Conservation (phyloP, 2,329 filamentous ascomycete species). For the Metarhizium brunneum region DNA sequence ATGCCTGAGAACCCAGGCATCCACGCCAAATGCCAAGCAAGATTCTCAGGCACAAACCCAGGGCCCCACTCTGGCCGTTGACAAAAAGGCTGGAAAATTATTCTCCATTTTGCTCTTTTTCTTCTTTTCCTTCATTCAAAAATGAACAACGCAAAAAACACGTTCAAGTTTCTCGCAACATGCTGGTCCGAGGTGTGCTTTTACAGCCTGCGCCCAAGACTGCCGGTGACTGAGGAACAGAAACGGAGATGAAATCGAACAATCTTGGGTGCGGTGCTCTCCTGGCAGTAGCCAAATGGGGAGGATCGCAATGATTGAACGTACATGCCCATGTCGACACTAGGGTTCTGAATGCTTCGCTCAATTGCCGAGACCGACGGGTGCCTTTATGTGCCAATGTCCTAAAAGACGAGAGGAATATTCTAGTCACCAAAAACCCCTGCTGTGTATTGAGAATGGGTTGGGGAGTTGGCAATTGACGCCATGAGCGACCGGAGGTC, state of each 20-base stretch:
- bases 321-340: constrained; percentile 29
- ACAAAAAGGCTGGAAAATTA: constrained; percentile 9
- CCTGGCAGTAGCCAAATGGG: constrained; percentile 34
- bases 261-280: constrained; percentile 53
- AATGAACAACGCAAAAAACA: constrained; percentile 40
- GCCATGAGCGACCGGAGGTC: no score
- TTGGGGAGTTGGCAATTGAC: no score
- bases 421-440: no score
- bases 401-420: no score
- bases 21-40: neutral
- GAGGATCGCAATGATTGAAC: constrained; percentile 53
- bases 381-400: no score
- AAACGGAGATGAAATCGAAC: constrained; percentile 47
- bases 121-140: constrained; percentile 20
- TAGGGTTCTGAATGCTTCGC: no score
- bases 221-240: constrained; percentile 33
- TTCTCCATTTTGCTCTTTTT: constrained; percentile 11
- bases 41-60: neutral
- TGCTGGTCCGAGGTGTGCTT: constrained; percentile 38
- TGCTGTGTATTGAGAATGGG: no score
- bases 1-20: neutral
- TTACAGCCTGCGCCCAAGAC: constrained; percentile 35
- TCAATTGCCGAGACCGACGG: no score
- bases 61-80: neutral
- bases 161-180: constrained; percentile 29